A percentile compares a stretch with the other conserved stretches of the same genome.
Evolutionary conservation across 805 yeast species (phyloP).

Genomic region (Isabelozyma heimii): DNA sequence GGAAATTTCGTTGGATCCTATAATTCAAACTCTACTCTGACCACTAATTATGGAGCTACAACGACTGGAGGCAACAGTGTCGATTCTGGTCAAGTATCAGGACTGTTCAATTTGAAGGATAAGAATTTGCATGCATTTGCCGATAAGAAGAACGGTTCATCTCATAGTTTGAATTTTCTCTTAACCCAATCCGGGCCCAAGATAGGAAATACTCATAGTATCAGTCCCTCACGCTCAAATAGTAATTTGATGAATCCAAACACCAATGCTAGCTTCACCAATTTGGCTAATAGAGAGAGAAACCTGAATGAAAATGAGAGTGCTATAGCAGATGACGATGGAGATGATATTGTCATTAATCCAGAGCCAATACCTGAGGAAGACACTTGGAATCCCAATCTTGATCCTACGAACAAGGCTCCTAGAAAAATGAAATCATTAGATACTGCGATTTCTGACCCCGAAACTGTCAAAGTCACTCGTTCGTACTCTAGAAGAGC

Average conservation of each 20-base stretch:
- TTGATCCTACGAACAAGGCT: not conserved
- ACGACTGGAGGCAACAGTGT: constrained; percentile 7
- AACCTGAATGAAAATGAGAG: constrained; percentile 15
- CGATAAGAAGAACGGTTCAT: constrained; percentile 13
- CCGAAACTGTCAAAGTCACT: not conserved
- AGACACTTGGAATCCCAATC: not conserved
- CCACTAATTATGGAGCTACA: constrained; percentile 31
- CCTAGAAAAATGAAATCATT: not conserved
- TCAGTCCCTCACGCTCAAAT: constrained; percentile 12
- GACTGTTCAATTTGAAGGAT: not conserved
- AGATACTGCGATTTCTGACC: not conserved
- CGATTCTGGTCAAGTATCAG: constrained; percentile 5
- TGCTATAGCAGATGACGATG: constrained; percentile 18
- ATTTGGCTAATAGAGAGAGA: not conserved
- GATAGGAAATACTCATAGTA: constrained; percentile 9
- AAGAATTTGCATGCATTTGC: constrained; percentile 5
- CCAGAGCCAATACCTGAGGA: not conserved
- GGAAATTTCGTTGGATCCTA: constrained; percentile 41
- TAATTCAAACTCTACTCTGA: constrained; percentile 41
- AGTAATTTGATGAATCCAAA: constrained; percentile 1
- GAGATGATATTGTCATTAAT: not conserved
- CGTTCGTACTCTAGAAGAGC: not conserved
- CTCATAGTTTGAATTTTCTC: constrained; percentile 18
- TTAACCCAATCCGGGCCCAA: constrained; percentile 17
- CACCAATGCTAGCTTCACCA: not conserved